Percentiles rank a stretch among this genome's conserved stretches.
Conservation (phyloP, 495 filamentous ascomycete species). For the Neurospora terricola region DNA sequence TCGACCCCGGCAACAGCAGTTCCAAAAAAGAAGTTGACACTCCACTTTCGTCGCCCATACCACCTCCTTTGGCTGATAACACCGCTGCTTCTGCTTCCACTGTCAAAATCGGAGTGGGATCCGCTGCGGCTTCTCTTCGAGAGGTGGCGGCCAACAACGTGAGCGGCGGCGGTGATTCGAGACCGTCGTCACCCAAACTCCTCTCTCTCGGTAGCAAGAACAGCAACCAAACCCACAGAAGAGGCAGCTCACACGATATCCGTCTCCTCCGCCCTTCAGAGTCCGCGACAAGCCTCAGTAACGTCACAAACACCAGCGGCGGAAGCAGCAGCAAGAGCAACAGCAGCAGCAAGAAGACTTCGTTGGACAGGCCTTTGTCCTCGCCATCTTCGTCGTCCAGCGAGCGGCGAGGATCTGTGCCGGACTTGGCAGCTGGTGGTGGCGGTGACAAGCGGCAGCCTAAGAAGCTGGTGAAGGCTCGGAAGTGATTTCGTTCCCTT, state of each 20-base stretch:
- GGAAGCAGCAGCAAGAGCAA: neutral
- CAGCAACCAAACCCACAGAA: neutral
- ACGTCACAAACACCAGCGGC: neutral
- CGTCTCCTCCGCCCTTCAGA: neutral
- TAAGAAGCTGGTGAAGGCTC: constrained; percentile 19
- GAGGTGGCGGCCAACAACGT: neutral
- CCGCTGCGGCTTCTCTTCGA: neutral
- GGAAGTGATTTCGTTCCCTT: constrained; percentile 2
- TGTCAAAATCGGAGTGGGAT: neutral
- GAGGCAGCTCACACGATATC: neutral
- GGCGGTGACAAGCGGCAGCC: constrained; percentile 11
- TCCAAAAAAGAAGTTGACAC: neutral
- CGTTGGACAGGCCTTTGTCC: constrained; percentile 5
- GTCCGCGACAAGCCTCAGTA: neutral
- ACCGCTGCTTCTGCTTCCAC: neutral
- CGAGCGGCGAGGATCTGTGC: neutral
- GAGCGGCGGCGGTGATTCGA: neutral
- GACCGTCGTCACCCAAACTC: neutral
- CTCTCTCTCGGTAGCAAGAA: neutral
- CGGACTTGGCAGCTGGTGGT: neutral
- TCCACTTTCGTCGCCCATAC: neutral
- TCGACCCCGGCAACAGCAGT: neutral
- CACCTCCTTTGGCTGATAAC: neutral
- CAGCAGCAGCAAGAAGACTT: neutral
- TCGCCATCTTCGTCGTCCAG: neutral